Conservation (phyloP, 2,329 filamentous ascomycete genomes). For the Fusarium sp. region DNA sequence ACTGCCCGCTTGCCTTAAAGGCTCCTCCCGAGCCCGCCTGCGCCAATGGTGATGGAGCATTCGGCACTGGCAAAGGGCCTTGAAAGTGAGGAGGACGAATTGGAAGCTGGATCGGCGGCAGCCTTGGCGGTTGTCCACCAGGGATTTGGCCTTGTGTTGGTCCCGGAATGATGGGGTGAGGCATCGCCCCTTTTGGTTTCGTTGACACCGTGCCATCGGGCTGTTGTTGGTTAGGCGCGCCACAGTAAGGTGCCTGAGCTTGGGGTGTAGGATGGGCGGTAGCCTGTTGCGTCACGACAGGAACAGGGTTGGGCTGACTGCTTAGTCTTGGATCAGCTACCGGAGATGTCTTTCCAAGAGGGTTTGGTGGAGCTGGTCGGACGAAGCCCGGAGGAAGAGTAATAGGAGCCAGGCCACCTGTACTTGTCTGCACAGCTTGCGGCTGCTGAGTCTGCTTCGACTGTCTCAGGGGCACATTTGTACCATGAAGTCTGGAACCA, state of each 20-base stretch:
- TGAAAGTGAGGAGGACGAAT: conserved; percentile 5
- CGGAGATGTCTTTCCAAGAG: background rate
- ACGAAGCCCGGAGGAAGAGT: background rate
- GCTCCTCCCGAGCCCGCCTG: background rate
- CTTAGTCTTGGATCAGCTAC: conserved; percentile 6
- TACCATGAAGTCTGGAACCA: conserved; percentile 44
- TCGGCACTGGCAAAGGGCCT: background rate
- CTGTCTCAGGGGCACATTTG: conserved; percentile 29
- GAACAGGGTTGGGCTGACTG: conserved; percentile 1
- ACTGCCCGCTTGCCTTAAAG: background rate
- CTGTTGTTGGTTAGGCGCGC: background rate
- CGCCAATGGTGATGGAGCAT: background rate
- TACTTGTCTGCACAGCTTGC: background rate
- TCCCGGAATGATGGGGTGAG: background rate
- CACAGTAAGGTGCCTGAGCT: conserved; percentile 3
- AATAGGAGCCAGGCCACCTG: conserved; percentile 7
- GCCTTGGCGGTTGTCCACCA: background rate
- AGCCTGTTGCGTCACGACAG: background rate
- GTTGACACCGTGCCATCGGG: background rate
- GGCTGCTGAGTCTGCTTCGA: conserved; percentile 9
- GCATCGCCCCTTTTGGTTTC: background rate
- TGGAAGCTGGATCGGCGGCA: conserved; percentile 14
- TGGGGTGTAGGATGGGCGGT: background rate
- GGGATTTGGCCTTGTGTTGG: conserved; percentile 1
- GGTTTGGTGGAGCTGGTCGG: background rate